Evolutionary conservation across 164 flowering plant species (phyloP).

Genomic region (Brasenia schreberi): DNA sequence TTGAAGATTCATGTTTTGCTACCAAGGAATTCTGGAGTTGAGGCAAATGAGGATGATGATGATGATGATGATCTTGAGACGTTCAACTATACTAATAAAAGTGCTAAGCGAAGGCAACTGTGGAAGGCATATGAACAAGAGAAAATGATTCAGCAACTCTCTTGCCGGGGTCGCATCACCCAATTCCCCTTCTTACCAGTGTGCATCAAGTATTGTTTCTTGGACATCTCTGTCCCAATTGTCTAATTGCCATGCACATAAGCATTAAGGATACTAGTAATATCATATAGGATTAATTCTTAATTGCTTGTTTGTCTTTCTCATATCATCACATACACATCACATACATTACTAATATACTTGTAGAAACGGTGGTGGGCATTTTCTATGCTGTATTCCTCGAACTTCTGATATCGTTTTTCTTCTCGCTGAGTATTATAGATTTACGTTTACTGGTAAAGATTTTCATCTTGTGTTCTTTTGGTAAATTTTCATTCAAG

Average conservation of each 20-base stretch:
- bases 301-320: too few species aligned
- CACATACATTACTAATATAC: too few species aligned
- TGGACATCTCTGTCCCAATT: background rate
- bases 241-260: background rate
- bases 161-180: slow-evolving; percentile 64
- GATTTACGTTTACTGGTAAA: too few species aligned
- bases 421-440: too few species aligned
- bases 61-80: slow-evolving; percentile 89
- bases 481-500: too few species aligned
- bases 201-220: slow-evolving; percentile 44
- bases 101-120: slow-evolving; percentile 26
- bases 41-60: slow-evolving; percentile 97
- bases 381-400: too few species aligned
- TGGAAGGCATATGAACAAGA: slow-evolving; percentile 38
- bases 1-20: background rate
- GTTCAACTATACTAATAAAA: slow-evolving; percentile 50
- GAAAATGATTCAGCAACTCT: slow-evolving; percentile 74
- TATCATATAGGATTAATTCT: too few species aligned
- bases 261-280: background rate
- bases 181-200: slow-evolving; percentile 84
- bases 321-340: too few species aligned
- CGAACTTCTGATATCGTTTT: too few species aligned
- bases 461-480: too few species aligned
- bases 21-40: slow-evolving; percentile 91
- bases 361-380: too few species aligned